A percentile compares a stretch with the other conserved stretches of the same genome.
Conservation (phyloP, 345 rosid species). For the Syzygium jambos region DNA sequence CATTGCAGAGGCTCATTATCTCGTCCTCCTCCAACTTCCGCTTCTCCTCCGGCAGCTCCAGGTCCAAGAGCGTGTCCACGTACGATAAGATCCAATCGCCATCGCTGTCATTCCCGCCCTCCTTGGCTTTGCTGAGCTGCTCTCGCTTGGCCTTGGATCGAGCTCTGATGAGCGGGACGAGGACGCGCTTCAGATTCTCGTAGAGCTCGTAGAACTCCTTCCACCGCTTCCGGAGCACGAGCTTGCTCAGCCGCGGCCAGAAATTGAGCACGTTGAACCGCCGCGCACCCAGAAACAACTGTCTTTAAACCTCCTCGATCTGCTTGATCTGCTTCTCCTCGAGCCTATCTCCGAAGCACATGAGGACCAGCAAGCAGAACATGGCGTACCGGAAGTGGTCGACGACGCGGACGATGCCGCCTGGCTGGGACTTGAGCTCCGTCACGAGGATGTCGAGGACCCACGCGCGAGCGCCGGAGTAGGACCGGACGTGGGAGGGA, state of each 20-base stretch:
- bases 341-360: neutral
- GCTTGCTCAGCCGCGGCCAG: neutral
- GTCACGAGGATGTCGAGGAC: neutral
- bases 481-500: neutral
- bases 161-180: neutral
- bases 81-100: no score
- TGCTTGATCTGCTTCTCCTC: neutral
- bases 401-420: neutral
- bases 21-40: no score
- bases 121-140: neutral
- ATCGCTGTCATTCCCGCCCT: neutral
- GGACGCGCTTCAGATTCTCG: neutral
- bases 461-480: neutral
- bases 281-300: neutral
- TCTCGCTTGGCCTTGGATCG: neutral
- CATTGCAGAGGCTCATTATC: no score
- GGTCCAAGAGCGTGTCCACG: no score
- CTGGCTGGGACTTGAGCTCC: neutral
- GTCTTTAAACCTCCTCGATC: neutral
- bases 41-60: no score
- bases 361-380: neutral
- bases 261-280: neutral
- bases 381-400: slow-evolving; percentile 1
- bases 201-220: neutral
- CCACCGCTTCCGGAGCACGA: neutral